Conservation (phyloP, 1,139 yeast species). For the Taphrina sp. region DNA sequence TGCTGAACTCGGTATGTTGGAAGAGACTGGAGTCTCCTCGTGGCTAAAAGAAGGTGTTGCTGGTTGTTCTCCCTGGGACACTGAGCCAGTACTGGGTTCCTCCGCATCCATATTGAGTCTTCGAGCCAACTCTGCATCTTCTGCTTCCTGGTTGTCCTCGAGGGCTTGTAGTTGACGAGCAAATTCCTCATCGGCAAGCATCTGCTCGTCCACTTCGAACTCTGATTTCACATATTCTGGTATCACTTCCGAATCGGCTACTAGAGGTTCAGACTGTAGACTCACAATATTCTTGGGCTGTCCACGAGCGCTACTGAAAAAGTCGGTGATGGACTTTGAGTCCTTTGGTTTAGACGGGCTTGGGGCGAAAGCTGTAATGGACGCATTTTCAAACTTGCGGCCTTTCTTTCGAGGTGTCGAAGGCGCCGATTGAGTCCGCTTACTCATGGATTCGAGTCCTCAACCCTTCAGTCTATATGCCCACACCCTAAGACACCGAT, state of each 20-base stretch:
- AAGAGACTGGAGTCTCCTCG: not conserved
- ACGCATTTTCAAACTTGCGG: constrained; percentile 13
- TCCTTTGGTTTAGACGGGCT: constrained; percentile 5
- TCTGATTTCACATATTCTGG: not conserved
- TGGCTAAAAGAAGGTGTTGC: constrained; percentile 3
- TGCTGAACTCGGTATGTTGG: constrained; percentile 10
- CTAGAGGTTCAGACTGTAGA: not conserved
- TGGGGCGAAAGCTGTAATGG: constrained; percentile 17
- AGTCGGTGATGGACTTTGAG: constrained; percentile 8
- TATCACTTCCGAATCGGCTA: not conserved
- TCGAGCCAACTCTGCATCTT: constrained; percentile 22
- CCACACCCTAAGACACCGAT: too few species aligned
- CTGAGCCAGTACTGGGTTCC: not conserved
- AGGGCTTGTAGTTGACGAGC: constrained; percentile 37
- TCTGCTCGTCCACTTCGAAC: constrained; percentile 3
- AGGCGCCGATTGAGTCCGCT: constrained; percentile 9
- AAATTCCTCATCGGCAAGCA: constrained; percentile 36
- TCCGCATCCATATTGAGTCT: constrained; percentile 17
- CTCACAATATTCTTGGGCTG: not conserved
- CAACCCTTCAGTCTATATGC: too few species aligned
- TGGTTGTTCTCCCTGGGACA: not conserved
- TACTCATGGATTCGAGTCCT: too few species aligned
- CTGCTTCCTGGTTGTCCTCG: constrained; percentile 30
- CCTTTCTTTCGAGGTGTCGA: constrained; percentile 24
- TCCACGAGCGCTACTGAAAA: constrained; percentile 1